phyloP scores from a whole-genome alignment of 305 asterid genomes.

The Nicotiana rustica region DNA sequence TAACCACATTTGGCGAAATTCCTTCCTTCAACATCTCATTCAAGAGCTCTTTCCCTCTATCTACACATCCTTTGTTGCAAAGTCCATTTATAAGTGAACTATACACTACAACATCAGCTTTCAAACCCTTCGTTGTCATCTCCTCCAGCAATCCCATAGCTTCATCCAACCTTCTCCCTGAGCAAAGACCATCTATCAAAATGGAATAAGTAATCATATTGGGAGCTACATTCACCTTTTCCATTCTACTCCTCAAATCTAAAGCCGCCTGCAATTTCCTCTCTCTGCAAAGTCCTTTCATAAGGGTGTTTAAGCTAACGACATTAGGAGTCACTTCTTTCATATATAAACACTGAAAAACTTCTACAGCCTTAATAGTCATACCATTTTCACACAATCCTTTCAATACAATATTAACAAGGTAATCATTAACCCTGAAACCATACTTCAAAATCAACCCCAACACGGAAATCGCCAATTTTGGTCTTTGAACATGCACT shows the following conservation, averaged over 20 bases:
- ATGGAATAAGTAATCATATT: slow-evolving; percentile 53
- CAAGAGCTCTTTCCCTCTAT: slow-evolving; percentile 56
- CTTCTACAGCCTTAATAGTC: slow-evolving; percentile 50
- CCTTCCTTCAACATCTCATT: slow-evolving; percentile 66
- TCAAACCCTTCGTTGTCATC: slow-evolving; percentile 57
- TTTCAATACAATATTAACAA: slow-evolving; percentile 63
- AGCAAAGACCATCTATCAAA: slow-evolving; percentile 57
- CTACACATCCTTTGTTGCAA: slow-evolving; percentile 55
- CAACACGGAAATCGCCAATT: slow-evolving; percentile 52
- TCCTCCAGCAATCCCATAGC: slow-evolving; percentile 57
- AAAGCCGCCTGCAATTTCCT: slow-evolving; percentile 59
- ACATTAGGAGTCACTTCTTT: slow-evolving; percentile 49
- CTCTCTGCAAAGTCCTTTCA: slow-evolving; percentile 65
- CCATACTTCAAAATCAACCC: slow-evolving; percentile 67
- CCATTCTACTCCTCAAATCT: slow-evolving; percentile 62
- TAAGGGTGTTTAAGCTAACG: slow-evolving; percentile 67
- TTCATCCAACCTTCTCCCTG: slow-evolving; percentile 52
- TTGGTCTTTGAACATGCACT: slow-evolving; percentile 51
- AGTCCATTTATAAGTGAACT: slow-evolving; percentile 59
- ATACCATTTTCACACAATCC: slow-evolving; percentile 59
- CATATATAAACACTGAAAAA: slow-evolving; percentile 52
- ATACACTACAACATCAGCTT: slow-evolving; percentile 54
- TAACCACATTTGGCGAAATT: slow-evolving; percentile 55
- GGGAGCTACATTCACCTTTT: slow-evolving; percentile 49
- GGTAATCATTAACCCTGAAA: slow-evolving; percentile 48